Conservation (phyloP, 306 rosid genomes). For the Fragaria ananassa region DNA sequence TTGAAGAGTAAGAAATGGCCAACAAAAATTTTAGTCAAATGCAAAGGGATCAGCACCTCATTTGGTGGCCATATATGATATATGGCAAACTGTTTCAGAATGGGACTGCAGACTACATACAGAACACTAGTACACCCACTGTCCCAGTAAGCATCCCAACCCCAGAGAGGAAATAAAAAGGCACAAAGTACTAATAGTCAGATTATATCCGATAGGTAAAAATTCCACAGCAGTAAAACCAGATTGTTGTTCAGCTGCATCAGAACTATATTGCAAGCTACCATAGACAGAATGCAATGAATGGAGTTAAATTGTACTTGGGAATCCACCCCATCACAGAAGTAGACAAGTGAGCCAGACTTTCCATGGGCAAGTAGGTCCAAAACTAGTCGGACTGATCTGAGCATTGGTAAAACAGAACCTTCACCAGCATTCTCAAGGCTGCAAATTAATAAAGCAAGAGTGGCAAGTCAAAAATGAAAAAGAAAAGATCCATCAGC, state of each 20-base stretch:
- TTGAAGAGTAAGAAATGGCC: neutral
- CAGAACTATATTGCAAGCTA: neutral
- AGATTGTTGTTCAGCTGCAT: neutral
- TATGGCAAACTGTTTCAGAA: neutral
- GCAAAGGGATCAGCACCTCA: neutral
- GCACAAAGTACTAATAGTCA: neutral
- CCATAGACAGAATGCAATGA: neutral
- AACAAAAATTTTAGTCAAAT: neutral
- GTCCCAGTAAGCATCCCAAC: neutral
- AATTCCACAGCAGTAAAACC: neutral
- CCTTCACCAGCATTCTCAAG: slow-evolving; percentile 95
- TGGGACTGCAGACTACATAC: neutral
- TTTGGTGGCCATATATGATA: neutral
- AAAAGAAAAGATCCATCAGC: slow-evolving; percentile 6
- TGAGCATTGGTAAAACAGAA: slow-evolving; percentile 78
- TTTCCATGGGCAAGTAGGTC: slow-evolving; percentile 51
- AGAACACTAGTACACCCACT: neutral
- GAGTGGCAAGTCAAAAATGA: slow-evolving; percentile 17
- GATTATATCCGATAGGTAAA: neutral
- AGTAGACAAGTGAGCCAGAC: slow-evolving; percentile 41
- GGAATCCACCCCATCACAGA: slow-evolving; percentile 45
- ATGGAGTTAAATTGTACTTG: slow-evolving; percentile 51
- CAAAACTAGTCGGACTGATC: slow-evolving; percentile 73
- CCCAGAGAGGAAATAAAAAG: neutral
- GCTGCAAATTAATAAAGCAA: slow-evolving; percentile 49